phyloP scores from a whole-genome alignment of 495 filamentous ascomycete species.

The Daldinia loculata region DNA sequence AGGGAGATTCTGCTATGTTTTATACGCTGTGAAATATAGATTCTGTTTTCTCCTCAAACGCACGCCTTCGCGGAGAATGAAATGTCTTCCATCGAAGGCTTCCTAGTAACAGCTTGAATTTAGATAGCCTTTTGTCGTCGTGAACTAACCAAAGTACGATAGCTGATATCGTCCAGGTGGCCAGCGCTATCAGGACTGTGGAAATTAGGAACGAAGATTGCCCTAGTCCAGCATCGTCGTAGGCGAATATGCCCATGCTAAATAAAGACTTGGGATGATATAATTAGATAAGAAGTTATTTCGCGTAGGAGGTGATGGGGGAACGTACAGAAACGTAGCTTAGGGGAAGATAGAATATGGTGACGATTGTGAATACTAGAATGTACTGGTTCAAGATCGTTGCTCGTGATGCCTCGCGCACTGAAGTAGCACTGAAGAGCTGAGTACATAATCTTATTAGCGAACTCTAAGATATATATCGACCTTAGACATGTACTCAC shows the following conservation, averaged over 20 bases:
- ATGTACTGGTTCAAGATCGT: too few relatives aligned
- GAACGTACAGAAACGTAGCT: too few relatives aligned
- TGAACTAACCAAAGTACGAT: conserved; percentile 32
- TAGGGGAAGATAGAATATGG: too few relatives aligned
- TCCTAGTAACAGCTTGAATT: conserved; percentile 2
- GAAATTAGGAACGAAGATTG: conserved; percentile 31
- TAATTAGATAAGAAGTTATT: conserved; percentile 23
- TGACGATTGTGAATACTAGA: too few relatives aligned
- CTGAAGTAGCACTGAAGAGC: conserved; percentile 59
- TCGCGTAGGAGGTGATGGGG: too few relatives aligned
- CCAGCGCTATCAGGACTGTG: conserved; percentile 23
- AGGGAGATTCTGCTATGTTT: neutral
- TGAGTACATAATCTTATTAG: conserved; percentile 14
- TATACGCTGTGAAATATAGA: conserved; percentile 16
- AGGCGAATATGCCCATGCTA: conserved; percentile 34
- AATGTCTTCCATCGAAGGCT: conserved; percentile 1
- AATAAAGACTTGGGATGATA: conserved; percentile 28
- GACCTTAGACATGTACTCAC: conserved; percentile 15
- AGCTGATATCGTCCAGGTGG: conserved; percentile 32
- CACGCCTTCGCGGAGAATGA: neutral
- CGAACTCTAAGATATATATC: neutral
- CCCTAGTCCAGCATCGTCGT: conserved; percentile 10
- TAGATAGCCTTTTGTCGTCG: conserved; percentile 18
- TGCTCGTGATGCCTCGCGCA: conserved; percentile 59
- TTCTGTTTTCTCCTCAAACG: neutral